These are phyloP conservation scores for Fusarium heterosporum DNA, from an alignment of 2,329 filamentous ascomycete genomes.

Conservation along the genomic window DNA sequence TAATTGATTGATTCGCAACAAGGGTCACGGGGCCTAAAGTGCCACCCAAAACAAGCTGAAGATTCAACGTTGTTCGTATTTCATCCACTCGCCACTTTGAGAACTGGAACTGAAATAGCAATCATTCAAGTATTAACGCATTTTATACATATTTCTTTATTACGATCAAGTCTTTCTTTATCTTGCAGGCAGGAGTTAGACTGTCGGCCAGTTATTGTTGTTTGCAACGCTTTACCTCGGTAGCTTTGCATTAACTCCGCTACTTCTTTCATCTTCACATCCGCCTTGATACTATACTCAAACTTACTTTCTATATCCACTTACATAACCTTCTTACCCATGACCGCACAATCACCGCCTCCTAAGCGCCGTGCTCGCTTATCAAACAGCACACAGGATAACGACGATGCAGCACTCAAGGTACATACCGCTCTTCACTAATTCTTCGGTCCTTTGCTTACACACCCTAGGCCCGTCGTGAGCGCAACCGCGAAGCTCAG, in stretches of 20 bases:
- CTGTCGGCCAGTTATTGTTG: not conserved
- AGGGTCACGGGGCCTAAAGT: conserved; percentile 31
- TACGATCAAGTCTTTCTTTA: not conserved
- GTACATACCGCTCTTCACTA: conserved; percentile 9
- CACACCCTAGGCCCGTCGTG: conserved; percentile 42
- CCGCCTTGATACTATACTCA: not conserved
- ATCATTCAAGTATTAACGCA: conserved; percentile 5
- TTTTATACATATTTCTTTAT: not conserved
- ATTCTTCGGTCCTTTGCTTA: conserved; percentile 7
- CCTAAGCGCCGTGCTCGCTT: conserved; percentile 42
- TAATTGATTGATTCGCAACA: conserved; percentile 11
- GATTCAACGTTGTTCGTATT: conserved; percentile 21
- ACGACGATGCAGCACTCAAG: conserved; percentile 45
- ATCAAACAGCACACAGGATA: conserved; percentile 28
- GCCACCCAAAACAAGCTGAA: conserved; percentile 36
- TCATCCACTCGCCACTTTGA: conserved; percentile 16
- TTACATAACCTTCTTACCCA: conserved; percentile 11
- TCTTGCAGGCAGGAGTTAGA: not conserved
- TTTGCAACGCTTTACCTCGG: not conserved
- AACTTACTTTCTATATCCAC: not conserved
- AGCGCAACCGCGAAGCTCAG: conserved; percentile 49
- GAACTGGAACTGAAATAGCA: conserved; percentile 3
- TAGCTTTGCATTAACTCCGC: not conserved
- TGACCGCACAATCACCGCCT: conserved; percentile 22
- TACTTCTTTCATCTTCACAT: not conserved